phyloP scores from a whole-genome alignment of 768 basidiomycete genomes.

The Roridomyces roridus region DNA sequence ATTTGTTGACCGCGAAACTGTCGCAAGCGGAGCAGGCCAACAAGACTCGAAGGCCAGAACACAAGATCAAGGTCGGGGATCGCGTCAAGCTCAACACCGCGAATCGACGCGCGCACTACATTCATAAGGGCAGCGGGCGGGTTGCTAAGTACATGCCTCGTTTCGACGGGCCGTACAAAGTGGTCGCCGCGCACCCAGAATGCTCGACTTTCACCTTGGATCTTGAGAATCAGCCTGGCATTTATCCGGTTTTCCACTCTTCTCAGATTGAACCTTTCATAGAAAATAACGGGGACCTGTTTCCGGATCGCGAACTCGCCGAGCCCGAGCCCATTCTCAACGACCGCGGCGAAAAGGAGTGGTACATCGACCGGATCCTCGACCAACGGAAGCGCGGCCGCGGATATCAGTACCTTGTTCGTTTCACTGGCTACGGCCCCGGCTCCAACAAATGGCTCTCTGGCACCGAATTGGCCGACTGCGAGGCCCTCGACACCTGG shows the following conservation, averaged over 20 bases:
- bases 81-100: conserved; percentile 35
- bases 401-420: too few relatives aligned
- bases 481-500: too few relatives aligned
- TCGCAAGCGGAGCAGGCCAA: conserved; percentile 29
- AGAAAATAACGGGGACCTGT: conserved; percentile 35
- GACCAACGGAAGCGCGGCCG: background rate
- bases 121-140: conserved; percentile 23
- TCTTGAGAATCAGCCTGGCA: conserved; percentile 21
- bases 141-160: conserved; percentile 46
- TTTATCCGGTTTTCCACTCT: conserved; percentile 39
- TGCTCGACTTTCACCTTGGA: conserved; percentile 30
- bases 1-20: conserved; percentile 31
- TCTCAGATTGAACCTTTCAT: conserved; percentile 29
- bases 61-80: conserved; percentile 30
- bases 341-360: background rate
- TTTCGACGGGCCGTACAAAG: conserved; percentile 33
- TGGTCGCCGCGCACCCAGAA: conserved; percentile 24
- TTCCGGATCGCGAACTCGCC: conserved; percentile 32
- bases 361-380: background rate
- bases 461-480: too few relatives aligned
- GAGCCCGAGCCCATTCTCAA: background rate
- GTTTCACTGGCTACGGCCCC: background rate
- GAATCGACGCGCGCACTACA: conserved; percentile 30
- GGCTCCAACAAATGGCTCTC: too few relatives aligned
- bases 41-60: conserved; percentile 22